These are phyloP conservation scores for Plasmodium vivax DNA, from an alignment of 169 alveolate species.

Conservation along the genomic window DNA sequence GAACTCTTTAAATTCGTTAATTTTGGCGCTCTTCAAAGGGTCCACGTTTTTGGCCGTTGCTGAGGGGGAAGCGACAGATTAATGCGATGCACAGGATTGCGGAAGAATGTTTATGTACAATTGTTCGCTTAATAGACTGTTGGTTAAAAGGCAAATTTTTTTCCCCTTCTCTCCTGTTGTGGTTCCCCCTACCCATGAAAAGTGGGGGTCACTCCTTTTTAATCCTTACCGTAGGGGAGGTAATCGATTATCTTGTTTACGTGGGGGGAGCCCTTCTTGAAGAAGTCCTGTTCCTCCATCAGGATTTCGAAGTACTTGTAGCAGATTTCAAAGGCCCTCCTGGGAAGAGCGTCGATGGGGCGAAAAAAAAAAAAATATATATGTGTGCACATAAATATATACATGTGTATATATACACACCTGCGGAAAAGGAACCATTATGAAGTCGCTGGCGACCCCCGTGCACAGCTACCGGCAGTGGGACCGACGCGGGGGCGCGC, in stretches of 20 bases:
- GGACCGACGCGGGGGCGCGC: neutral
- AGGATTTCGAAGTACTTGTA: constrained; percentile 58
- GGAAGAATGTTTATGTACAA: neutral
- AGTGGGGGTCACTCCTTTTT: neutral
- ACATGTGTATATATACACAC: no score
- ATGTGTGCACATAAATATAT: neutral
- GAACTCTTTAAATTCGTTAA: constrained; percentile 49
- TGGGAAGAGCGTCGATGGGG: neutral
- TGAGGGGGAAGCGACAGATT: neutral
- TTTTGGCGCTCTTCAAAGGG: constrained; percentile 8
- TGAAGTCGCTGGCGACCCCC: neutral
- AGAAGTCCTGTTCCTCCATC: constrained; percentile 77
- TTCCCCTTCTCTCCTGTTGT: neutral
- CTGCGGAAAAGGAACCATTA: neutral
- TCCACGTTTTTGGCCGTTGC: constrained; percentile 34
- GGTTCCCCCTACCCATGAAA: neutral
- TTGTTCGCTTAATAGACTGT: neutral
- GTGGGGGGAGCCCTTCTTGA: constrained; percentile 57
- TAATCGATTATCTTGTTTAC: constrained; percentile 61
- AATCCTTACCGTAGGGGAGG: constrained; percentile 41
- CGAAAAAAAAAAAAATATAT: neutral
- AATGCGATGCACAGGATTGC: neutral
- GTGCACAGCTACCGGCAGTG: neutral
- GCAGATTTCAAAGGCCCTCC: constrained; percentile 77
- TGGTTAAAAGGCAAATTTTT: neutral